A percentile compares a stretch with the other conserved stretches of the same genome.
phyloP scores from a whole-genome alignment of 1,284 basidiomycete species.

The Cystobasidiaceae sp. region DNA sequence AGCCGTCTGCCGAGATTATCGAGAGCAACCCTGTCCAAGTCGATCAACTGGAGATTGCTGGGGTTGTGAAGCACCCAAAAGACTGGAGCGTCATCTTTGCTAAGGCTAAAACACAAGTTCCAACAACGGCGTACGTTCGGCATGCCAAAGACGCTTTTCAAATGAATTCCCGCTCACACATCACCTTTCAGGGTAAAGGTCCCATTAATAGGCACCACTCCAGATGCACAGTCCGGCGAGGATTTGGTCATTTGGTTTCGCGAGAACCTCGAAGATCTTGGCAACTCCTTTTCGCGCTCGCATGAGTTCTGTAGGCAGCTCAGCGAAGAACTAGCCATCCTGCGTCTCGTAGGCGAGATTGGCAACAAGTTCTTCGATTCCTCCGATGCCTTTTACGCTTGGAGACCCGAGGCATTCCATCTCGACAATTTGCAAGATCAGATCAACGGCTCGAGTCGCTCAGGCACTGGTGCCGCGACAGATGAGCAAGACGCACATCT shows the following conservation, averaged over 20 bases:
- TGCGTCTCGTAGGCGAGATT: slow-evolving; percentile 37
- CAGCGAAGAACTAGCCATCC: slow-evolving; percentile 34
- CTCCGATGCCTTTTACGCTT: slow-evolving; percentile 36
- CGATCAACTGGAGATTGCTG: slow-evolving; percentile 30
- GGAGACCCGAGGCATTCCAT: slow-evolving; percentile 37
- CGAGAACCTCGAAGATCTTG: slow-evolving; percentile 32
- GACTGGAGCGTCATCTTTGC: slow-evolving; percentile 32
- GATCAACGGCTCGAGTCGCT: slow-evolving; percentile 1
- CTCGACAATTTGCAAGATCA: slow-evolving; percentile 30
- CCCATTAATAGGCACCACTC: slow-evolving; percentile 37
- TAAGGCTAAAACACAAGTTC: slow-evolving; percentile 11
- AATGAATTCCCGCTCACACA: neutral
- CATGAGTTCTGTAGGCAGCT: slow-evolving; percentile 35
- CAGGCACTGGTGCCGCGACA: neutral
- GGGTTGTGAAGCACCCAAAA: slow-evolving; percentile 24
- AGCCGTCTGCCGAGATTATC: neutral
- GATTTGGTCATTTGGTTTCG: slow-evolving; percentile 37
- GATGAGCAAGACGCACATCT: slow-evolving; percentile 14
- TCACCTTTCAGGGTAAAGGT: slow-evolving; percentile 29
- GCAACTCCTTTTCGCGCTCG: slow-evolving; percentile 23
- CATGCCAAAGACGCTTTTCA: no score
- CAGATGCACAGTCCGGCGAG: slow-evolving; percentile 37
- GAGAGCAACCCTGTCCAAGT: neutral
- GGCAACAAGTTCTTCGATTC: slow-evolving; percentile 38
- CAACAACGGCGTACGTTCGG: slow-evolving; percentile 24